Evolutionary conservation across 1,284 basidiomycete species (phyloP).

Genomic region (Chiua sp.): DNA sequence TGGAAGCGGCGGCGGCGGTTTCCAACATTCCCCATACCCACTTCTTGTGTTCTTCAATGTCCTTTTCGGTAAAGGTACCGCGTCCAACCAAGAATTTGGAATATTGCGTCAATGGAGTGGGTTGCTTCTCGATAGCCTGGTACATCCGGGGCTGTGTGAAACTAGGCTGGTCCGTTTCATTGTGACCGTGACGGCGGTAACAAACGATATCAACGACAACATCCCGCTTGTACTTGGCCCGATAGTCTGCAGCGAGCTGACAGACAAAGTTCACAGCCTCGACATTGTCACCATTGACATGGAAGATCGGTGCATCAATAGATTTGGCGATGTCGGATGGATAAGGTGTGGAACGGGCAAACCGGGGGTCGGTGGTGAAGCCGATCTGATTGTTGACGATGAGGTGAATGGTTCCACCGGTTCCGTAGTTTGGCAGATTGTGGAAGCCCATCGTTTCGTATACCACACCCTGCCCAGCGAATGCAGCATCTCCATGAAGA

Average conservation of each 20-base stretch:
- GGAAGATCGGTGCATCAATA: slow-evolving; percentile 99
- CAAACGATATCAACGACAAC: slow-evolving; percentile 99
- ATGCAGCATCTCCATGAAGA: slow-evolving; percentile 98
- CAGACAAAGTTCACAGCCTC: slow-evolving; percentile 99
- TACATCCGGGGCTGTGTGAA: slow-evolving; percentile 99
- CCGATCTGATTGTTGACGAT: slow-evolving; percentile 99
- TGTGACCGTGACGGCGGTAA: slow-evolving; percentile 98
- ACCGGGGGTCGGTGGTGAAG: slow-evolving; percentile 99
- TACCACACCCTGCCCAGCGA: slow-evolving; percentile 98
- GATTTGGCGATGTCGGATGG: slow-evolving; percentile 99
- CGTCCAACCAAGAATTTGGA: slow-evolving; percentile 91
- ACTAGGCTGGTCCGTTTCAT: slow-evolving; percentile 98
- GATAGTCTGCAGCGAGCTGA: slow-evolving; percentile 97
- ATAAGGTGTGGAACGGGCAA: slow-evolving; percentile 97
- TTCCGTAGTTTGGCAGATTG: slow-evolving; percentile 94
- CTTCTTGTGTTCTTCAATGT: slow-evolving; percentile 98
- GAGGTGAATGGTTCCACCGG: slow-evolving; percentile 97
- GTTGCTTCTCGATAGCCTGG: slow-evolving; percentile 95
- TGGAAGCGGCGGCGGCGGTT: slow-evolving; percentile 87
- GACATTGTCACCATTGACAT: slow-evolving; percentile 99
- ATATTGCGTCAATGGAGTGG: slow-evolving; percentile 92
- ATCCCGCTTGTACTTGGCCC: slow-evolving; percentile 99
- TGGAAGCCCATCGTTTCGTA: slow-evolving; percentile 99
- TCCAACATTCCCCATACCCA: slow-evolving; percentile 99
- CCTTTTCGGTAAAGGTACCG: slow-evolving; percentile 93